Conservation (phyloP, 2,329 filamentous ascomycete genomes). For the Aureobasidium leucospermi region DNA sequence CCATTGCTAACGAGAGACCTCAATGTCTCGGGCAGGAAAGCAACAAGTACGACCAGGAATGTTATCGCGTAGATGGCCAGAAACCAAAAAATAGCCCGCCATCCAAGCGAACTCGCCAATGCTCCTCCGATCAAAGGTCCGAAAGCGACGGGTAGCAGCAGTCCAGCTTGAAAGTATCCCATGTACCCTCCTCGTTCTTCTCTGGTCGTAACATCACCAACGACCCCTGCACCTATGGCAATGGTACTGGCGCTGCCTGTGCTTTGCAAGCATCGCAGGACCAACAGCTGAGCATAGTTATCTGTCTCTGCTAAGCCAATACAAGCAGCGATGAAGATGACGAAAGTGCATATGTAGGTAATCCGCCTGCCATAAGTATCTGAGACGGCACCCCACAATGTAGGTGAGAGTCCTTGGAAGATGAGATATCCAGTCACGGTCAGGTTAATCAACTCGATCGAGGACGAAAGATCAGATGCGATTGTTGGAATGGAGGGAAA, state of each 20-base stretch:
- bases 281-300: conserved; percentile 33
- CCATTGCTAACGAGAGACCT: conserved; percentile 31
- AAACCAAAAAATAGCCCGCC: conserved; percentile 49
- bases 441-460: conserved; percentile 31
- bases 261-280: conserved; percentile 37
- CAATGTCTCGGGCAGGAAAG: conserved; percentile 36
- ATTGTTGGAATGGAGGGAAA: conserved; percentile 39
- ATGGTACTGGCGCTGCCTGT: conserved; percentile 38
- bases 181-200: conserved; percentile 37
- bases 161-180: conserved; percentile 33
- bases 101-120: conserved; percentile 41
- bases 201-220: conserved; percentile 36
- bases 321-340: conserved; percentile 34
- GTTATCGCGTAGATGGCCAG: conserved; percentile 39
- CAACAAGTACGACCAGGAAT: conserved; percentile 27
- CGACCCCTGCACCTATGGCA: conserved; percentile 35
- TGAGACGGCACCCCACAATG: conserved; percentile 34
- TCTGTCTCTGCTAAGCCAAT: conserved; percentile 34
- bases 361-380: conserved; percentile 36
- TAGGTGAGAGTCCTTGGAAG: conserved; percentile 38
- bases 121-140: conserved; percentile 46
- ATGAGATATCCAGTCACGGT: conserved; percentile 41
- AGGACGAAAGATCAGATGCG: conserved; percentile 34
- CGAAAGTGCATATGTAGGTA: conserved; percentile 33
- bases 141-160: conserved; percentile 33